Evolutionary conservation across 208 protist species (phyloP).

Genomic region (Leishmania arabica): DNA sequence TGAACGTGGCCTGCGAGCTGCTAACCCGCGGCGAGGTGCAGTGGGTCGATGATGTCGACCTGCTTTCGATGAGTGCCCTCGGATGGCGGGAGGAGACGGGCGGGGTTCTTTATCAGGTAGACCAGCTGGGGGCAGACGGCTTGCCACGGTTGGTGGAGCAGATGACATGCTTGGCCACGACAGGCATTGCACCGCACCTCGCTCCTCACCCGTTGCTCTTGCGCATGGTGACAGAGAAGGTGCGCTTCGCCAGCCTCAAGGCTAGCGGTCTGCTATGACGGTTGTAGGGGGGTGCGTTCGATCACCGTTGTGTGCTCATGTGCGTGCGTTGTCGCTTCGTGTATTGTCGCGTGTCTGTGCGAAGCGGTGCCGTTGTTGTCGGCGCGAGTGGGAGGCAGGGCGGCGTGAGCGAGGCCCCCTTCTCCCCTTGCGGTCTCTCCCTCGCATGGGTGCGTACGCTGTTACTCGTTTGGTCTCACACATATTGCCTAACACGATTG

Average conservation of each 20-base stretch:
- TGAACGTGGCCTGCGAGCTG: slow-evolving; percentile 66
- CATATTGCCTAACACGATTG: background rate
- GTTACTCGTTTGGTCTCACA: slow-evolving; percentile 7
- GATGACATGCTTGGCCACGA: slow-evolving; percentile 45
- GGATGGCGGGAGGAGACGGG: slow-evolving; percentile 63
- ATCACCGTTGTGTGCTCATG: background rate
- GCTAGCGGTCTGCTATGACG: slow-evolving; percentile 15
- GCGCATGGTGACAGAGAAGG: slow-evolving; percentile 46
- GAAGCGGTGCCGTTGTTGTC: background rate
- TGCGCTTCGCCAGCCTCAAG: slow-evolving; percentile 49
- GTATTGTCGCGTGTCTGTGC: background rate
- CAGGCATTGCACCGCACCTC: slow-evolving; percentile 36
- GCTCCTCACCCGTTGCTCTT: slow-evolving; percentile 60
- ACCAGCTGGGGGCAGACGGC: slow-evolving; percentile 34
- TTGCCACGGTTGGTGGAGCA: slow-evolving; percentile 36
- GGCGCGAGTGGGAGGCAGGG: background rate
- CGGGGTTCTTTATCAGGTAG: slow-evolving; percentile 55
- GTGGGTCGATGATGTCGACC: slow-evolving; percentile 51
- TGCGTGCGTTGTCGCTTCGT: background rate
- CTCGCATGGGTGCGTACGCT: slow-evolving; percentile 2
- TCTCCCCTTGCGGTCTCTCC: background rate
- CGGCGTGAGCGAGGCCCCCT: background rate
- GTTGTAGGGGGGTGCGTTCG: background rate
- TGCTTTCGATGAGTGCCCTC: slow-evolving; percentile 61
- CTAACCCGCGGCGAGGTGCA: slow-evolving; percentile 47